A percentile compares a stretch with the other conserved stretches of the same genome.
phyloP scores from a whole-genome alignment of 2,329 filamentous ascomycete species.

The Xylariaceae sp. region DNA sequence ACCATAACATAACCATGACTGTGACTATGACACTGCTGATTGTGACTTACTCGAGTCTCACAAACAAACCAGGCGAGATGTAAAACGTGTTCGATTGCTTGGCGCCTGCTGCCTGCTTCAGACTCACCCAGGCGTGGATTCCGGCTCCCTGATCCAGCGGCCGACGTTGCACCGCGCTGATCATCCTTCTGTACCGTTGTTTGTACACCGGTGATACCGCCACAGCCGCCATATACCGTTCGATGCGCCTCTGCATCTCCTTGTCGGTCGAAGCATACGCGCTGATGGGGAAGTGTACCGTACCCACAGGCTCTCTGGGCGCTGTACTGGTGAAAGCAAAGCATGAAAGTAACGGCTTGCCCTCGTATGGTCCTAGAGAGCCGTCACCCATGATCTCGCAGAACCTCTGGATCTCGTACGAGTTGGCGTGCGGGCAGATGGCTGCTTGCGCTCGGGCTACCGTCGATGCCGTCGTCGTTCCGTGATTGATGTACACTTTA shows the following conservation, averaged over 20 bases:
- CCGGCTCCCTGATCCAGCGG: slow-evolving; percentile 6
- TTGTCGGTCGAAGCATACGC: slow-evolving; percentile 12
- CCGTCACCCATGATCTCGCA: slow-evolving; percentile 12
- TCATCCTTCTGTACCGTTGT: slow-evolving; percentile 9
- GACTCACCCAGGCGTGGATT: slow-evolving; percentile 19
- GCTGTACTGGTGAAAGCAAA: slow-evolving; percentile 16
- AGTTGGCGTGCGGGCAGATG: slow-evolving; percentile 9
- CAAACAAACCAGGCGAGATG: slow-evolving; percentile 17
- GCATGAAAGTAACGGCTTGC: slow-evolving; percentile 15
- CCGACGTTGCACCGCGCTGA: slow-evolving; percentile 16
- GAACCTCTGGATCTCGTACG: slow-evolving; percentile 21
- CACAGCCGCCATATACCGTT: slow-evolving; percentile 10
- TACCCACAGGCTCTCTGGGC: slow-evolving; percentile 6
- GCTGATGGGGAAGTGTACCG: slow-evolving; percentile 18
- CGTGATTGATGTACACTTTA: slow-evolving; percentile 18
- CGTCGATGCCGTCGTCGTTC: slow-evolving; percentile 1
- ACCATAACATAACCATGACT: too few relatives aligned
- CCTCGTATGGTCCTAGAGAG: slow-evolving; percentile 8
- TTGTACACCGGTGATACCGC: slow-evolving; percentile 4
- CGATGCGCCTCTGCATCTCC: slow-evolving; percentile 12
- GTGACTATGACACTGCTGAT: too few relatives aligned
- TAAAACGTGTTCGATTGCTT: slow-evolving; percentile 15
- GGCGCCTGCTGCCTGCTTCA: slow-evolving; percentile 12
- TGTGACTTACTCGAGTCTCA: too few relatives aligned
- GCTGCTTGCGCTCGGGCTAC: slow-evolving; percentile 13